Evolutionary conservation across 2,329 filamentous ascomycete genomes (phyloP), one percentile per base, ranked within the genome.

Genomic region (Penicillium brevicompactum): DNA sequence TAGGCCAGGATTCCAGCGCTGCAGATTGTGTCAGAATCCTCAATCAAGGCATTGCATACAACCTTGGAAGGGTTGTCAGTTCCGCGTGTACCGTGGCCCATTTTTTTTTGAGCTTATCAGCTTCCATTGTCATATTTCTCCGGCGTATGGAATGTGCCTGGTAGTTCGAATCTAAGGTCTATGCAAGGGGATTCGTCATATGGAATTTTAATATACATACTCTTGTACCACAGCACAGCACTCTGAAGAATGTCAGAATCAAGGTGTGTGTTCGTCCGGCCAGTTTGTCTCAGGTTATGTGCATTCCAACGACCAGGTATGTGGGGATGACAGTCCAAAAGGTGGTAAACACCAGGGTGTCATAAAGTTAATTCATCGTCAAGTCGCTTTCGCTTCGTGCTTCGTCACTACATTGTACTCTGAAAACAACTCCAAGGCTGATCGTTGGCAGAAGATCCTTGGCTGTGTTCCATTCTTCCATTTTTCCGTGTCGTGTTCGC

Each of bases 301-400:
- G 32, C 51, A 54, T 54, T 54, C 51, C 51, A 32, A 11, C 30
- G 14, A 14, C 13, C 31, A 50, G 16, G 43, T 54, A 54, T 54
- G 51, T 49, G 51, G 31, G 34, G 38, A 40, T 14, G 16, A 4
- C 27, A 4, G 14, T 50, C 8, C 30, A 14, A 50, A 22, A 45
- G 38, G 40, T 31, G 21, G 45, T 32, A 45, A 44, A 40, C 38
- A 50, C 24, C 5, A 9, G 11, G 10, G 40, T 22, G 16, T 7
- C 14, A 44, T 24, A 11, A 50, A 40, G 10, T 45, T 40, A 13
- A 22, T 44, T 45, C 18, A 9, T 13, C 14, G 11, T 45, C 27
- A 41, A 21, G 2, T 14, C 31, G 9, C 42, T 8, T n/a, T 16
- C 13, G 34, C 34, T 37, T 37, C 13, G 34, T n/a, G 14, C 34